These are phyloP conservation scores for Diophrys appendiculata DNA, from an alignment of 73 alveolate genomes.

Conservation along the genomic window DNA sequence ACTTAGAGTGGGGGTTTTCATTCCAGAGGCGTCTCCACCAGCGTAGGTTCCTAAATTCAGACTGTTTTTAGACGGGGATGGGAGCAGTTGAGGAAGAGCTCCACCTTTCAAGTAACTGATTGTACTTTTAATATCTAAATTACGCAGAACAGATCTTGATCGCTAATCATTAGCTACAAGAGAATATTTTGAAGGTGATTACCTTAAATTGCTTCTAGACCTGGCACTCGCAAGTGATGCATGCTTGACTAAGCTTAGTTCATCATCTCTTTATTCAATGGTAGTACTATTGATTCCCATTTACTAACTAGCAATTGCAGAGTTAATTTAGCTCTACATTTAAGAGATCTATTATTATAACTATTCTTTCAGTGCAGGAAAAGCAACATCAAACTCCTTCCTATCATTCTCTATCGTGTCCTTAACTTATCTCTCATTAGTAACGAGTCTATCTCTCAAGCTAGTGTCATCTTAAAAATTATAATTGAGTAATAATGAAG, in stretches of 20 bases:
- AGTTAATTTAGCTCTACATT: not conserved
- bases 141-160: not conserved
- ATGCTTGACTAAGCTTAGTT: not conserved
- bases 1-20: too few relatives aligned
- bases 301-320: not conserved
- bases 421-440: not conserved
- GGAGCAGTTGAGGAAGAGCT: not conserved
- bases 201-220: not conserved
- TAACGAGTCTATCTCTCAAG: not conserved
- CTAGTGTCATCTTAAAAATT: not conserved
- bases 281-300: not conserved
- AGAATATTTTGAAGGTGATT: too few relatives aligned
- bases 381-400: not conserved
- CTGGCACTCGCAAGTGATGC: not conserved
- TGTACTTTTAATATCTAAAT: too few relatives aligned
- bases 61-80: too few relatives aligned
- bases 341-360: too few relatives aligned
- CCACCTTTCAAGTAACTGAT: not conserved
- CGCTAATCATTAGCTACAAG: too few relatives aligned
- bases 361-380: not conserved
- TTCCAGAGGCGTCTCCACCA: too few relatives aligned
- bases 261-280: not conserved
- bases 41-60: not conserved
- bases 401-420: not conserved
- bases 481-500: not conserved